phyloP scores from a whole-genome alignment of 495 filamentous ascomycete genomes.

The Annulohypoxylon moriforme region DNA sequence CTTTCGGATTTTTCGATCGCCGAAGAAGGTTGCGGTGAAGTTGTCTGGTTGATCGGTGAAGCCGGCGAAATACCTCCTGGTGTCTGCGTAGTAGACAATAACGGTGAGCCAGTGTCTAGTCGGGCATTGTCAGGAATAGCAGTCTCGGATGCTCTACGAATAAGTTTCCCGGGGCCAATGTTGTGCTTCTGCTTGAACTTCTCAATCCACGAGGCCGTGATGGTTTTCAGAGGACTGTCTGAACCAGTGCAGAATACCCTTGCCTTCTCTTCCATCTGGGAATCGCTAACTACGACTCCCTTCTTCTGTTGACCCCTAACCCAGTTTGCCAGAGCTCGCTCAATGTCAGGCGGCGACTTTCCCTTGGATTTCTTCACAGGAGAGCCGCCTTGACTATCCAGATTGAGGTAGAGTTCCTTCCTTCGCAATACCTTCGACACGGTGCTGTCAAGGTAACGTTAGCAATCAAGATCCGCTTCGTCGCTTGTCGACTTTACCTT shows the following conservation, averaged over 20 bases:
- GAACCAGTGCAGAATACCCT: constrained; percentile 83
- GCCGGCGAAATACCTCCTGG: constrained; percentile 78
- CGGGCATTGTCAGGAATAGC: constrained; percentile 69
- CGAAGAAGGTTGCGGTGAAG: constrained; percentile 73
- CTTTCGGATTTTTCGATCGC: constrained; percentile 76
- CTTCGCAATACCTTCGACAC: constrained; percentile 97
- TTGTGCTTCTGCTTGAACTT: constrained; percentile 97
- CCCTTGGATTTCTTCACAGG: constrained; percentile 91
- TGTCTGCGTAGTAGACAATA: constrained; percentile 71
- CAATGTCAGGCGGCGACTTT: constrained; percentile 88
- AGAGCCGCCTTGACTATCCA: constrained; percentile 86
- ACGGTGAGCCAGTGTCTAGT: constrained; percentile 55
- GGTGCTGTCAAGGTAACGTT: constrained; percentile 70
- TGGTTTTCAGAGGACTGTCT: constrained; percentile 81
- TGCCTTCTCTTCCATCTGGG: constrained; percentile 88
- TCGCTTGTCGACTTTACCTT: constrained; percentile 72
- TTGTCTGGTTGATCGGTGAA: constrained; percentile 69
- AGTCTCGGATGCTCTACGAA: constrained; percentile 76
- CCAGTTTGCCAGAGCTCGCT: constrained; percentile 93
- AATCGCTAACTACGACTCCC: constrained; percentile 81
- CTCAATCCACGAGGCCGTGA: constrained; percentile 85
- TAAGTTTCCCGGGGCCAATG: constrained; percentile 69
- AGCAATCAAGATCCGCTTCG: constrained; percentile 30
- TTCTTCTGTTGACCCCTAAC: constrained; percentile 81
- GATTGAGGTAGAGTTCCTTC: constrained; percentile 95